These are phyloP conservation scores for Stagonosporopsis chrysanthemi DNA, from an alignment of 2,329 filamentous ascomycete genomes.

Conservation along the genomic window DNA sequence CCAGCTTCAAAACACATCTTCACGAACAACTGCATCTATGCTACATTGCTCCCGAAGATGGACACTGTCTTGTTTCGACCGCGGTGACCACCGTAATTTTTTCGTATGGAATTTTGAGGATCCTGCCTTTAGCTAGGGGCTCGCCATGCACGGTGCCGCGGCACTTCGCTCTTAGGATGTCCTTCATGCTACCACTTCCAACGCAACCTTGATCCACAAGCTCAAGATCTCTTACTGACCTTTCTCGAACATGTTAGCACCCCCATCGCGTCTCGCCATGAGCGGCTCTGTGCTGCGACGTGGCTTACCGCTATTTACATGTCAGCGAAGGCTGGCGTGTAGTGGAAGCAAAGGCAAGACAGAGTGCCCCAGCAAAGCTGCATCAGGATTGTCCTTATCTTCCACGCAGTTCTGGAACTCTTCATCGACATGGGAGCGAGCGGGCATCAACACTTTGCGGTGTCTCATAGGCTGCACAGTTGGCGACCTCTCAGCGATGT, in stretches of 20 bases:
- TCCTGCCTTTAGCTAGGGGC: neutral
- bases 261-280: neutral
- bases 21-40: neutral
- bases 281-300: neutral
- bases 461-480: slow-evolving; percentile 64
- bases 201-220: neutral
- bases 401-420: slow-evolving; percentile 47
- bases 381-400: neutral
- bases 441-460: slow-evolving; percentile 62
- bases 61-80: neutral
- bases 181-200: neutral
- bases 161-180: neutral
- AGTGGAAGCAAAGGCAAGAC: neutral
- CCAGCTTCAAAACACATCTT: neutral
- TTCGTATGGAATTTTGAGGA: neutral
- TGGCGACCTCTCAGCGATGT: slow-evolving; percentile 65
- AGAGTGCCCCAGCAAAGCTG: slow-evolving; percentile 9
- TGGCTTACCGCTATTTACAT: neutral
- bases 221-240: neutral
- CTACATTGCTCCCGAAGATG: neutral
- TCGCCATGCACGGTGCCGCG: slow-evolving; percentile 1
- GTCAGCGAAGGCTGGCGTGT: slow-evolving; percentile 5
- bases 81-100: neutral
- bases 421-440: slow-evolving; percentile 57
- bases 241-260: neutral